Evolutionary conservation across 116 monocot species (phyloP), one percentile per base, ranked within the genome.

Genomic region (Thalassia testudinum): DNA sequence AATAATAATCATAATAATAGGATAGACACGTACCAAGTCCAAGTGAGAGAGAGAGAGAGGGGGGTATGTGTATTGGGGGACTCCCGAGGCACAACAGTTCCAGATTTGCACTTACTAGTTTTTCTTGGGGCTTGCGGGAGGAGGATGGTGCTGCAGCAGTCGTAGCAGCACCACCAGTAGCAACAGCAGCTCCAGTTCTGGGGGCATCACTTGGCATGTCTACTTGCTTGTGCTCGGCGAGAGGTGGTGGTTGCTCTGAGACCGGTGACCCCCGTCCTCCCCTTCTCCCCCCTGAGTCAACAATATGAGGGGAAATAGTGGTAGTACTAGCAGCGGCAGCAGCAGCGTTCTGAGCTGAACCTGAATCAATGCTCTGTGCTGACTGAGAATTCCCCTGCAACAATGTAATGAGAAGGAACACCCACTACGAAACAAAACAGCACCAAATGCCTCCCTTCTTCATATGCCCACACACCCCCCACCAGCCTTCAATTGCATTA

Each of bases 341-440:
- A n/a, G n/a, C n/a, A n/a, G n/a, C n/a, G 60, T 79, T 74, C 21
- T 83, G 83, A 7, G 66, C 89, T 56, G 88, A 89, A 21, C 84
- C 90, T 26, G 90, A 91, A 63, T 85, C 81, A 57, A 77, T 85
- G 81, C 85, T 85, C 60, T 73, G 81, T 69, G 64, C 70, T 51
- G 78, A 72, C 63, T 75, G 70, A 52, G 66, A 74, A 70, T 65
- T 77, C 49, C 71, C 69, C 80, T 80, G 50, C 45, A 34, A 34
- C 30, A 34, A n/a, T 34, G 6, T 34, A 34, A 34, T 34, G 10
- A 10, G 10, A n/a, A n/a, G n/a, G n/a, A n/a, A n/a, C n/a, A n/a
- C n/a, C n/a, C n/a, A n/a, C n/a, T n/a, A n/a, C n/a, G n/a, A n/a
- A n/a, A n/a, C n/a, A n/a, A n/a, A n/a, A n/a, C n/a, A n/a, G n/a